Evolutionary conservation across 2,329 filamentous ascomycete genomes (phyloP), one percentile per base, ranked within the genome.

Genomic region (Epichloe sibirici): DNA sequence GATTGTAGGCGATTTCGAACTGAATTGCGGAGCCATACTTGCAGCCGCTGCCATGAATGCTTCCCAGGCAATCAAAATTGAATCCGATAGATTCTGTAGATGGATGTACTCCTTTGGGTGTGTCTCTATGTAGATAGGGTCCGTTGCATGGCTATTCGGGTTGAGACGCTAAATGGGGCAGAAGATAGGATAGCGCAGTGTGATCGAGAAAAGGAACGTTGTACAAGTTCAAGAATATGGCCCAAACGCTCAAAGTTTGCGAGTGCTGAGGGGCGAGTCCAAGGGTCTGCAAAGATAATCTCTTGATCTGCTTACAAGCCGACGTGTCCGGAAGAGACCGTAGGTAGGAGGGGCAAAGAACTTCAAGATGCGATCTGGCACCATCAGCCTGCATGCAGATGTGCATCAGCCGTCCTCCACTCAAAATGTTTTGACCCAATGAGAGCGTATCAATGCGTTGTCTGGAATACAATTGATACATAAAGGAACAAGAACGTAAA

Each of bases 1-100:
- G 65, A 93, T 88, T 31, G 88, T 91, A 44, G 88, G 87, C 57
- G 85, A 90, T 65, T 88, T 90, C 61, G 83, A 81, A 67, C 85
- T 88, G 72, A 86, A 70, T 59, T 73, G 65, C 25, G 66, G 61
- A 25, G 64, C 72, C 42, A 57, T 45, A 28, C 38, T 54, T 38
- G 28, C 43, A 5, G 45, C 31, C 12, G 55, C 43, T 34, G 47
- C 50, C 49, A 52, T 56, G 39, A 17, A 44, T 43, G 21, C 38
- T 37, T 4, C 21, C 4, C 25, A 15, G 48, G 12, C n/a, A 47
- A 25, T 39, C 9, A 28, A 28, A n/a, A 15, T 25, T 8, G 21
- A 35, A 13, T 37, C 5, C 11, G 31, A 13, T 35, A 8, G 13
- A 46, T 12, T 17, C 3, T 13, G 31, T 21, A 37, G 31, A 31